Conservation (phyloP, 2,329 filamentous ascomycete genomes). For the Mycosphaerella sp. region DNA sequence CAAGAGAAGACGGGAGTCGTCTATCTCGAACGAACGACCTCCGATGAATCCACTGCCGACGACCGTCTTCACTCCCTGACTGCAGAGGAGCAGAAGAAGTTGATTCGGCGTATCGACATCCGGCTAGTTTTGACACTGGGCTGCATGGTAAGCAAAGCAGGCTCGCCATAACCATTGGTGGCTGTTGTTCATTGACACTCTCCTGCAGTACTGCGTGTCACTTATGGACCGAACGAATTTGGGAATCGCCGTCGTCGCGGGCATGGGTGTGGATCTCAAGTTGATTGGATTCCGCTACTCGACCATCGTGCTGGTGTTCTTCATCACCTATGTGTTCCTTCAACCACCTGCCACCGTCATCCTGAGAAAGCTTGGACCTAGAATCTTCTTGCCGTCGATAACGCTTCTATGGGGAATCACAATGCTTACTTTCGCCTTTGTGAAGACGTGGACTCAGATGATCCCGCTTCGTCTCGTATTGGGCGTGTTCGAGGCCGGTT, state of each 20-base stretch:
- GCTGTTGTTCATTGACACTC: background rate
- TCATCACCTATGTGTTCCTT: constrained; percentile 65
- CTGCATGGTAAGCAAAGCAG: constrained; percentile 23
- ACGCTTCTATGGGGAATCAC: constrained; percentile 52
- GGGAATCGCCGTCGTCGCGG: constrained; percentile 33
- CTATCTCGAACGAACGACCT: constrained; percentile 25
- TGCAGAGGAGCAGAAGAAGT: constrained; percentile 56
- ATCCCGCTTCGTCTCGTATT: constrained; percentile 53
- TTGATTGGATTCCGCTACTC: constrained; percentile 30
- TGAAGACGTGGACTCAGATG: constrained; percentile 47
- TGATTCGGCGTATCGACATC: constrained; percentile 63
- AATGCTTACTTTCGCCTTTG: constrained; percentile 61
- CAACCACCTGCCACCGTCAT: constrained; percentile 66
- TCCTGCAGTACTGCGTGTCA: constrained; percentile 28
- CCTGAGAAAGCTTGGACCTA: constrained; percentile 56
- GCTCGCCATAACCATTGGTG: background rate
- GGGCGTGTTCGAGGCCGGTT: constrained; percentile 53
- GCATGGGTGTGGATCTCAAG: constrained; percentile 32
- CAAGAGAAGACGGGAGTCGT: constrained; percentile 21
- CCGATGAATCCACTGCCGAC: constrained; percentile 23
- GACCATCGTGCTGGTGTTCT: constrained; percentile 62
- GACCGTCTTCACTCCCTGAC: constrained; percentile 42
- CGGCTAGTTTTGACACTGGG: constrained; percentile 45
- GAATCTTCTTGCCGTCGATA: constrained; percentile 32
- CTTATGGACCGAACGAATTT: constrained; percentile 32